Evolutionary conservation across 75 land plant species (phyloP).

Genomic region (Pinus tabuliformis): DNA sequence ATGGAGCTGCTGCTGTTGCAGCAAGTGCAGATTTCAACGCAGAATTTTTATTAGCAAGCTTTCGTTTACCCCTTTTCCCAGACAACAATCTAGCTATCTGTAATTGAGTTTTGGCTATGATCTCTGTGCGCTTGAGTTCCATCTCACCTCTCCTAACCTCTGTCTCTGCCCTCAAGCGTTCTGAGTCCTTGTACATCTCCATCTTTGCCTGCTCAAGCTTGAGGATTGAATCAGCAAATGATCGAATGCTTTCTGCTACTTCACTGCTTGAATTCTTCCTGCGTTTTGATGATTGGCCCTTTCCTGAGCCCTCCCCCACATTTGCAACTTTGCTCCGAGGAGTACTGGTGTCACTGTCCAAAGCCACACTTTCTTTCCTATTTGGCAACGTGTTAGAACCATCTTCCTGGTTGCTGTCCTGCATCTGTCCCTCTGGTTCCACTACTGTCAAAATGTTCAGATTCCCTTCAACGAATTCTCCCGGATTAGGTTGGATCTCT

Average conservation of each 20-base stretch:
- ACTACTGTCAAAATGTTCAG: neutral
- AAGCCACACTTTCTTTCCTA: constrained; percentile 7
- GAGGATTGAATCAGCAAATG: constrained; percentile 24
- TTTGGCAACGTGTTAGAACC: constrained; percentile 22
- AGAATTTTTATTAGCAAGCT: constrained; percentile 10
- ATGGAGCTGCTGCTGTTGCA: constrained; percentile 2
- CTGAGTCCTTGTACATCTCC: constrained; percentile 30
- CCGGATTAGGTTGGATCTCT: constrained; percentile 6
- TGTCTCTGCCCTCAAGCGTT: constrained; percentile 19
- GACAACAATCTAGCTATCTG: constrained; percentile 32
- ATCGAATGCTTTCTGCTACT: constrained; percentile 22
- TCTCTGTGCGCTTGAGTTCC: constrained; percentile 36
- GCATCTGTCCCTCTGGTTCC: constrained; percentile 11
- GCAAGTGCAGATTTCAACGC: constrained; percentile 10
- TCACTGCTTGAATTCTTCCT: constrained; percentile 17
- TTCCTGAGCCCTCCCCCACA: constrained; percentile 13
- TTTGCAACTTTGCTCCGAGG: constrained; percentile 18
- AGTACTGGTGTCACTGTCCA: constrained; percentile 19
- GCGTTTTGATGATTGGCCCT: constrained; percentile 5
- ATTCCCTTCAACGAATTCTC: constrained; percentile 6
- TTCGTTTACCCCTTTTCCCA: constrained; percentile 6
- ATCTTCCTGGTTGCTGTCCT: constrained; percentile 24
- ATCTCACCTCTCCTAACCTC: constrained; percentile 27
- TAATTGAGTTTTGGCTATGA: constrained; percentile 25
- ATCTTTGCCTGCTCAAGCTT: constrained; percentile 31